Evolutionary conservation across 805 yeast species (phyloP), one percentile per base, ranked within the genome.

Genomic region (Starmerella bacillaris): DNA sequence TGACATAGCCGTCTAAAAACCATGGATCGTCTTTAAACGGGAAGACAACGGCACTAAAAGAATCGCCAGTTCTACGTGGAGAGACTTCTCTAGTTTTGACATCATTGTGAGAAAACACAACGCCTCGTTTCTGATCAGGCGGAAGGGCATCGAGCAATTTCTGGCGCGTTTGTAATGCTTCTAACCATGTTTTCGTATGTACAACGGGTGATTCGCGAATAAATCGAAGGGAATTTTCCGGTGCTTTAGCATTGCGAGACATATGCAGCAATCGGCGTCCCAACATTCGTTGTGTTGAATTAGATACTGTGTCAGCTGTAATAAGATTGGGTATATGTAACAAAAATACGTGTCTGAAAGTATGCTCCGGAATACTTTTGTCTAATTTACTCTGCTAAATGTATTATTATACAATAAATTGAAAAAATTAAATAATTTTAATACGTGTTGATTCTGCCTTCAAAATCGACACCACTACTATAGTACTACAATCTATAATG

Each of bases 21-120:
- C 77, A 73, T 24, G 67, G 60, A 52, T 84, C 93, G 40, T 78
- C 78, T 47, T 78, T 78, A 61, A 84, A 83, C 0, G 94, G 94
- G 33, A 84, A 60, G 2, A 67, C 30, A 2, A 58, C 59, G 18
- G 45, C 45, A 2, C 61, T 58, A 41, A 54, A 57, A 3, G 93
- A 79, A 45, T 83, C 94, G 9, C 61, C 62, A 45, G 89, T 67
- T 2, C 89, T 74, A 50, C 72, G 71, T 44, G 82, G 89, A 20
- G 67, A 61, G 12, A 83, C 71, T 5, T 62, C 71, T 14, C 80
- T 68, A 14, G 84, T 67, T 44, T 70, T 74, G 6, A 84, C 83
- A 41, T 72, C 69, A 37, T 71, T 70, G 55, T 78, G 75, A 11
- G 80, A 69, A 52, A 52, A 55, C 3, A 54, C 31, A 15, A 44